Base-by-base conservation (phyloP, 805 yeast species). In the Hanseniaspora pseudoguilliermondii region DNA sequence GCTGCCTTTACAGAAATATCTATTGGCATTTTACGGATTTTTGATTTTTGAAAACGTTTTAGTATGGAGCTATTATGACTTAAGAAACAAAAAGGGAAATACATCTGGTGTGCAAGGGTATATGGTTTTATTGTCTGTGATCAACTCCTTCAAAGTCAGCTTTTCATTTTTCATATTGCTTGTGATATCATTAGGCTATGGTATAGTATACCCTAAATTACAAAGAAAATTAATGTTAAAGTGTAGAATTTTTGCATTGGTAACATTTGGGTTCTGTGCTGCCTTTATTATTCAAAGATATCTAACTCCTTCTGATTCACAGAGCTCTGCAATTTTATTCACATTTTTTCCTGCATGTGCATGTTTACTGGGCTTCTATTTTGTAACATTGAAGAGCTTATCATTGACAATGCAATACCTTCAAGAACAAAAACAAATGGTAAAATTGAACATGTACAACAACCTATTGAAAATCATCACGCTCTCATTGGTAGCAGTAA, bases 41-140 rank as follows among this genome's bases (percentile, higher is more conserved):
- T 77, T 93, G 66, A 83, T 95, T 0, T 73, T 81, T 23, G 97
- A 93, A 69, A 86, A 88, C 61, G 78, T 89, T 52, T 79, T 88
- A 52, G 83, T 88, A 47, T 90, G 97, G 95, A 88, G 95, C 2
- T 85, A 87, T 66, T 93, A 85, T 66, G 96, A 88, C 64, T 75
- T 86, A 60, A 81, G 82, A 63, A 93, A 93, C 70, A 73, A 79
- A 49, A 71, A 75, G 48, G 84, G 83, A 46, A 63, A 69, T 27
- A 67, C 69, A 36, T 73, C 78, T 0, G 81, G 81, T 48, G 80
- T 88, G 62, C 84, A 81, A 60, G 79, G 80, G 42, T 86, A 89
- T 70, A 77, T 88, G 77, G 80, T 80, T 9, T 78, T 91, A 65
- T 78, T 91, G 52, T 83, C 96, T 2, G 67, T 87, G 35, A 71